Conservation (phyloP, 805 yeast genomes). For the Brettanomyces bruxellensis region DNA sequence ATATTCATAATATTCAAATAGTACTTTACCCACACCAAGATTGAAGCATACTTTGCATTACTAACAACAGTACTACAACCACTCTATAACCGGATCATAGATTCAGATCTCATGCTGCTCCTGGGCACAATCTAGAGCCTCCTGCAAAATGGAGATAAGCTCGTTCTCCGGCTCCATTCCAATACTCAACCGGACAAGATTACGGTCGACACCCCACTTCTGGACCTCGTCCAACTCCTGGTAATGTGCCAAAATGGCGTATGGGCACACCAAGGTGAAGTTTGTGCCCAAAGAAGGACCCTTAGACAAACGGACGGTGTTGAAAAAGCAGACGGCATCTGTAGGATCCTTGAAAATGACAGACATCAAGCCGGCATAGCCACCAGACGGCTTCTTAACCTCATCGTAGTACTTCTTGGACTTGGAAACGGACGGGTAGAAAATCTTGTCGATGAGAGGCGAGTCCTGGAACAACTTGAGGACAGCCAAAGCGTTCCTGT, state of each 20-base stretch:
- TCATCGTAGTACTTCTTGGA: constrained; percentile 62
- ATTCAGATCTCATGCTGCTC: constrained; percentile 25
- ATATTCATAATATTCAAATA: too few species aligned
- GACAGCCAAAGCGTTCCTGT: constrained; percentile 45
- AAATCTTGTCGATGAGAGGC: constrained; percentile 53
- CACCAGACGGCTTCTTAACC: constrained; percentile 60
- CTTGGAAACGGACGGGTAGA: constrained; percentile 49
- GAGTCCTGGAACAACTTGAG: constrained; percentile 42
- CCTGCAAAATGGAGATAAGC: constrained; percentile 38
- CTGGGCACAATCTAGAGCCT: constrained; percentile 40
- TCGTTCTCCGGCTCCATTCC: constrained; percentile 72
- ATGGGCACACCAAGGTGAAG: constrained; percentile 84
- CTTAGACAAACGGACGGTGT: constrained; percentile 60
- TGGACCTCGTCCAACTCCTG: constrained; percentile 71
- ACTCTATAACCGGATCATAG: not conserved
- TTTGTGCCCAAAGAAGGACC: constrained; percentile 91
- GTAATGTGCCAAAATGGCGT: constrained; percentile 79
- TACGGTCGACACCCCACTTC: constrained; percentile 73
- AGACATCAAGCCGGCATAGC: constrained; percentile 84
- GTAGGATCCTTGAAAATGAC: constrained; percentile 55
- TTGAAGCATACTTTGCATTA: too few species aligned
- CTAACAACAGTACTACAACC: not conserved
- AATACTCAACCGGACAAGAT: constrained; percentile 70
- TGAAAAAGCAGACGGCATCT: constrained; percentile 67
- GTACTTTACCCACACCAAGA: too few species aligned